A percentile compares a stretch with the other conserved stretches of the same genome.
These are phyloP conservation scores for Yamadazyma atmosphaerica DNA, from an alignment of 1,139 yeast species.

Conservation along the genomic window DNA sequence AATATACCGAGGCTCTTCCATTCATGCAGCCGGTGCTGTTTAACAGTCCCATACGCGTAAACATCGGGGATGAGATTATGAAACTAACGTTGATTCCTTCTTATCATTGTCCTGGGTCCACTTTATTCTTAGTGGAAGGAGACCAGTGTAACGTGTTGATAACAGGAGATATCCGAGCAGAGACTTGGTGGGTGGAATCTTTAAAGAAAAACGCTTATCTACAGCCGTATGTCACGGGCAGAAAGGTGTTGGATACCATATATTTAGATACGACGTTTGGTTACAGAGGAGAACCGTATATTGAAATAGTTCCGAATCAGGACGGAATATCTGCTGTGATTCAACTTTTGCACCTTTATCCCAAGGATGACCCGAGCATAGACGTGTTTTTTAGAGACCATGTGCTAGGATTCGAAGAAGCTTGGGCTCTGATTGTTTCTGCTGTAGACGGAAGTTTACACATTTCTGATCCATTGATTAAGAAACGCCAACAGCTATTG, in stretches of 20 bases:
- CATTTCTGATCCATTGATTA: constrained; percentile 1
- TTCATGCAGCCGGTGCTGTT: constrained; percentile 21
- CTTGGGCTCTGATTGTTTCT: constrained; percentile 44
- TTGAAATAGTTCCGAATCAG: constrained; percentile 41
- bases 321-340: constrained; percentile 41
- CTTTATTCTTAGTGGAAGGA: constrained; percentile 53
- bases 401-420: constrained; percentile 58
- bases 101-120: constrained; percentile 66
- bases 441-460: constrained; percentile 32
- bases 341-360: constrained; percentile 40
- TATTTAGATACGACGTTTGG: constrained; percentile 62
- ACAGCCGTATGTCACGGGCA: constrained; percentile 42
- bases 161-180: constrained; percentile 66
- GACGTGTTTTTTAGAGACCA: constrained; percentile 42
- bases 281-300: constrained; percentile 50
- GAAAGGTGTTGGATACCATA: constrained; percentile 40
- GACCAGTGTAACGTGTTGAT: constrained; percentile 35
- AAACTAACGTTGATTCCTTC: constrained; percentile 35
- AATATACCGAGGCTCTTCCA: constrained; percentile 24
- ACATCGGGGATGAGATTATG: constrained; percentile 15
- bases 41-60: constrained; percentile 25
- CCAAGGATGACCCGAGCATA: constrained; percentile 39
- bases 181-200: constrained; percentile 49
- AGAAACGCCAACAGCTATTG: neutral
- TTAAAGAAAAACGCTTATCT: constrained; percentile 40